Base-by-base conservation (phyloP, 805 yeast species). In the Yamadazyma tumulicola region DNA sequence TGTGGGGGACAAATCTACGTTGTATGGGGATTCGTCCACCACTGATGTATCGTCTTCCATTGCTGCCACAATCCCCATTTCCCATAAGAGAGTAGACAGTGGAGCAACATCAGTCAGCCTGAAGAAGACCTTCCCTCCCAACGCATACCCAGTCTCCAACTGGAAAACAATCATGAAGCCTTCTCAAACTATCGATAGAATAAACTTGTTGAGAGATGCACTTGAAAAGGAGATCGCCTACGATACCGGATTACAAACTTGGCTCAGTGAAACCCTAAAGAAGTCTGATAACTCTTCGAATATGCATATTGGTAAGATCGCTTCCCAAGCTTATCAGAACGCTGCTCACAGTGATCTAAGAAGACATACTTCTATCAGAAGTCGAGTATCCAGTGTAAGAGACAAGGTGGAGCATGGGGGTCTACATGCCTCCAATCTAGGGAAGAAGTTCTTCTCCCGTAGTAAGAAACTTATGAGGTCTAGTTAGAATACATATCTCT, bases 301-400 rank as follows among this genome's bases (percentile, higher is more conserved):
- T 37, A 66, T 65, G 18, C 72, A 57, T 38, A 62, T 72, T 32
- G 79, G 79, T 0, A 67, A 66, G 13, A 72, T 78, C 41, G 88
- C 82, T 2, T 62, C 73, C 19, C 76, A 72, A 35, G 87, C 86
- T 1, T 81, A 79, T 52, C 78, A 75, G 24, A 78, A 79, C 47
- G 83, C 85, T 1, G 66, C 75, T 5, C 75, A 75, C 46, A 71
- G 65, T 42, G 77, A 77, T 34, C 60, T 71, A 36, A 71, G 75
- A 42, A 59, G 81, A 48, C 69, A 67, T 36, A 65, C 64, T 35
- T 69, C 74, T 17, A 64, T 74, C 5, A 66, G 77, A 41, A 64
- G 66, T 34, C 61, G 54, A 43, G 72, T 64, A 13, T 70, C 71
- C 14, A 71, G 70, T 38, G 77, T 76, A 5, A 71, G 69, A 46